Evolutionary conservation across 495 filamentous ascomycete species (phyloP).

Genomic region (Penicillium verhagenii): DNA sequence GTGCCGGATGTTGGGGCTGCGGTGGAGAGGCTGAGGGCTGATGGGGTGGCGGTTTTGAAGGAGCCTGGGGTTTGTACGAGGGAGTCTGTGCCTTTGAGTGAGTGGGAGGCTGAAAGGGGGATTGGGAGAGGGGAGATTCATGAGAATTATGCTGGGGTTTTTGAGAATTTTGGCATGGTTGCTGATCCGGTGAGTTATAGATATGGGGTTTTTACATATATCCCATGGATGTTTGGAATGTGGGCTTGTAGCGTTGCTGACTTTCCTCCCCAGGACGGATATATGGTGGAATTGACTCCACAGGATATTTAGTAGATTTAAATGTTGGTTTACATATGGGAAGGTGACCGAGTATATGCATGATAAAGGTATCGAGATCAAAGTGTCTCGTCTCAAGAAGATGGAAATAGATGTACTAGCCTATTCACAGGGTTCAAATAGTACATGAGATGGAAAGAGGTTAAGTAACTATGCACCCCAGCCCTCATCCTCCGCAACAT

Average conservation of each 20-base stretch:
- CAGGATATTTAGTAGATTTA: conserved; percentile 16
- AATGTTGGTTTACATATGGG: background rate
- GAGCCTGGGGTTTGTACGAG: conserved; percentile 31
- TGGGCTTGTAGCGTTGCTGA: background rate
- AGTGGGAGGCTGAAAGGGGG: conserved; percentile 37
- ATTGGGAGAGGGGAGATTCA: conserved; percentile 36
- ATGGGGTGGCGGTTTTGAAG: conserved; percentile 37
- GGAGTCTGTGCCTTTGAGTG: conserved; percentile 32
- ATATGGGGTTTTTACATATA: background rate
- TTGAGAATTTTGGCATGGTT: conserved; percentile 41
- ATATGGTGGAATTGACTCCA: conserved; percentile 27
- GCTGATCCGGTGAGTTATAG: conserved; percentile 38
- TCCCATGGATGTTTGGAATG: too few species aligned
- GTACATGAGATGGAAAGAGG: conserved; percentile 10
- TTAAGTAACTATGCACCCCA: conserved; percentile 24
- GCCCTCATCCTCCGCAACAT: conserved; percentile 54
- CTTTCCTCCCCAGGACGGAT: conserved; percentile 21
- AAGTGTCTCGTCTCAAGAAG: background rate
- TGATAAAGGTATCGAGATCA: background rate
- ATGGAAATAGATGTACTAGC: conserved; percentile 9
- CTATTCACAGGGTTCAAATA: background rate
- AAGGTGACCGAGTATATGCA: background rate
- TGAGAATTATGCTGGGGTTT: conserved; percentile 34
- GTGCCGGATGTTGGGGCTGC: conserved; percentile 35
- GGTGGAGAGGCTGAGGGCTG: conserved; percentile 28